phyloP scores from a whole-genome alignment of 2,329 filamentous ascomycete species.

The Fusarium mangiferae region DNA sequence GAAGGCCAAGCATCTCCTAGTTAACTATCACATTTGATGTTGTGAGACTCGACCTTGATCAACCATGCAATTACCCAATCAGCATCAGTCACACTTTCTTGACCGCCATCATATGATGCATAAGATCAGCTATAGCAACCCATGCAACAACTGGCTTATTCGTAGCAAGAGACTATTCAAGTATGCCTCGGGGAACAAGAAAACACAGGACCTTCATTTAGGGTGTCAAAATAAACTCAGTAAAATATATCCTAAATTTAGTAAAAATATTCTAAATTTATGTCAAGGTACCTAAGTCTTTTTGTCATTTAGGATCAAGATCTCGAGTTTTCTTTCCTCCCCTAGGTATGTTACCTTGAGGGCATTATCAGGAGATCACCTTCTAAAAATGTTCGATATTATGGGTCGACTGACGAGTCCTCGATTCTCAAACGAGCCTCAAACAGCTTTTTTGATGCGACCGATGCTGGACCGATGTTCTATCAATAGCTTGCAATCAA shows the following conservation, averaged over 20 bases:
- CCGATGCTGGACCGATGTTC: neutral
- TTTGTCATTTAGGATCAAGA: too few relatives aligned
- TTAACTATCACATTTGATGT: neutral
- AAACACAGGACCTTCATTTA: too few relatives aligned
- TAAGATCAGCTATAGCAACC: neutral
- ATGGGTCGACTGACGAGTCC: neutral
- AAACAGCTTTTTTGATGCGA: neutral
- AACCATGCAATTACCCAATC: neutral
- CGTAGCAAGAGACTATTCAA: neutral
- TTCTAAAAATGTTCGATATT: neutral
- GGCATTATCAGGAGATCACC: neutral
- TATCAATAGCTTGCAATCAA: neutral
- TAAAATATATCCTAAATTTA: too few relatives aligned
- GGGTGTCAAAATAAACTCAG: too few relatives aligned
- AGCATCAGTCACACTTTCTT: neutral
- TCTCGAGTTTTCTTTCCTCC: too few relatives aligned
- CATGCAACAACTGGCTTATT: neutral
- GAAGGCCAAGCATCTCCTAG: neutral
- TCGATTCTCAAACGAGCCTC: neutral
- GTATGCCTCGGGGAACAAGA: too few relatives aligned
- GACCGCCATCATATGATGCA: slow-evolving; percentile 1
- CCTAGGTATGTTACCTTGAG: neutral
- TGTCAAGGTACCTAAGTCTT: too few relatives aligned
- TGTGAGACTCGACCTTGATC: neutral
- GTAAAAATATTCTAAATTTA: too few relatives aligned